Conservation (phyloP, 1,284 basidiomycete species). For the Fomitiporia mediterranea region DNA sequence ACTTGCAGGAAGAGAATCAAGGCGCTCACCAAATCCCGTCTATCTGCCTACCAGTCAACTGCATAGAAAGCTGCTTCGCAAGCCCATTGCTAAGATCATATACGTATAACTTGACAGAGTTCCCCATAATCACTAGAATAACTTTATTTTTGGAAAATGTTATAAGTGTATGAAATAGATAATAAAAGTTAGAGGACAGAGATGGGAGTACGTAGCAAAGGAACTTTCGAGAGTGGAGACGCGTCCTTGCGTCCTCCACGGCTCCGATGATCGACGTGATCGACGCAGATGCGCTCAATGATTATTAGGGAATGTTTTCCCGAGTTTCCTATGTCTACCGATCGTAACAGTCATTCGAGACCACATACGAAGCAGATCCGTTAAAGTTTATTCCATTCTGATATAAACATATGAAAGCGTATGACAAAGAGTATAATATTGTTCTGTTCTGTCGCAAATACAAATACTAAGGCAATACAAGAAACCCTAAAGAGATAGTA, state of each 20-base stretch:
- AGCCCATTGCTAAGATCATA: conserved; percentile 89
- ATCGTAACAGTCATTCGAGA: not conserved
- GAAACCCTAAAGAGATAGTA: too few species aligned
- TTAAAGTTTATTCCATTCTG: not conserved
- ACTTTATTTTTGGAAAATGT: not conserved
- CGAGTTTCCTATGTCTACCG: too few species aligned
- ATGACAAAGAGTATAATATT: conserved; percentile 42
- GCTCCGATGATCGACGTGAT: not conserved
- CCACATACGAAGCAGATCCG: not conserved
- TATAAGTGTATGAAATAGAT: too few species aligned
- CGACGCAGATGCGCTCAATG: not conserved
- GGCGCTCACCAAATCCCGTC: conserved; percentile 86
- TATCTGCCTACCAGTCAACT: conserved; percentile 81
- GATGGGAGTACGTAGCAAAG: conserved; percentile 3
- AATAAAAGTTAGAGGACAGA: too few species aligned
- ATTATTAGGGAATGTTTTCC: too few species aligned
- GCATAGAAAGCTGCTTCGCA: conserved; percentile 68
- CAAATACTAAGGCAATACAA: too few species aligned
- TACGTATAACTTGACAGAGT: conserved; percentile 72
- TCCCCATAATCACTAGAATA: conserved; percentile 15
- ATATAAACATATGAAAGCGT: not conserved
- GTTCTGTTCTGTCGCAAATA: conserved; percentile 33
- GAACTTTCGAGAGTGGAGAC: too few species aligned
- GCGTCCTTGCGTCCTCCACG: not conserved
- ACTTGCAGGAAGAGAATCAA: too few species aligned